These are phyloP conservation scores for Mucor circinelloides DNA, from an alignment of 371 early-diverging fungal genomes.

Conservation along the genomic window DNA sequence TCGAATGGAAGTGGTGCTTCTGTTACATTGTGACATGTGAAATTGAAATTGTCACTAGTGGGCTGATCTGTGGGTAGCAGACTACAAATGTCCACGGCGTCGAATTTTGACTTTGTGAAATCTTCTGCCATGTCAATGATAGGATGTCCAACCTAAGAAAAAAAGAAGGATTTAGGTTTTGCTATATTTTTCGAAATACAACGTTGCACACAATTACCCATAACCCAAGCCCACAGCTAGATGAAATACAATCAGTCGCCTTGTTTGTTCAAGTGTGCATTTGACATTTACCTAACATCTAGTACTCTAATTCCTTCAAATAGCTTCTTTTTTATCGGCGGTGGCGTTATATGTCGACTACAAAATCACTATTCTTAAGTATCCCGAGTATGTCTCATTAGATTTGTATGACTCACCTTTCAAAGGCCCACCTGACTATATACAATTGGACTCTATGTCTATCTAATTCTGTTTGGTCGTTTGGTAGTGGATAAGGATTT, in stretches of 20 bases:
- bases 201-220: conserved; percentile 12
- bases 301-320: conserved; percentile 17
- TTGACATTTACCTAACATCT: conserved; percentile 15
- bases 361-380: background rate
- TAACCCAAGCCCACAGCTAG: conserved; percentile 27
- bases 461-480: background rate
- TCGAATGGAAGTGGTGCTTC: conserved; percentile 14
- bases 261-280: background rate
- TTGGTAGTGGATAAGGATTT: background rate
- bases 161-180: too few species aligned
- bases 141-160: conserved; percentile 20
- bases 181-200: background rate
- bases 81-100: conserved; percentile 7
- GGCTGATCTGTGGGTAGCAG: background rate
- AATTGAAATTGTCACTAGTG: conserved; percentile 12
- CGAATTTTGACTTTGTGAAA: conserved; percentile 18
- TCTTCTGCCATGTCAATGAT: conserved; percentile 26
- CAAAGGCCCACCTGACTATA: background rate
- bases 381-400: background rate
- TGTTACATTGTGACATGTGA: conserved; percentile 11
- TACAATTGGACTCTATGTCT: background rate
- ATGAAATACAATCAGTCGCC: background rate
- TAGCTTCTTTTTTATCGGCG: conserved; percentile 1
- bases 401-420: background rate
- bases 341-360: conserved; percentile 23